Base-by-base conservation (phyloP, 345 rosid species). In the Aegle marmelos region DNA sequence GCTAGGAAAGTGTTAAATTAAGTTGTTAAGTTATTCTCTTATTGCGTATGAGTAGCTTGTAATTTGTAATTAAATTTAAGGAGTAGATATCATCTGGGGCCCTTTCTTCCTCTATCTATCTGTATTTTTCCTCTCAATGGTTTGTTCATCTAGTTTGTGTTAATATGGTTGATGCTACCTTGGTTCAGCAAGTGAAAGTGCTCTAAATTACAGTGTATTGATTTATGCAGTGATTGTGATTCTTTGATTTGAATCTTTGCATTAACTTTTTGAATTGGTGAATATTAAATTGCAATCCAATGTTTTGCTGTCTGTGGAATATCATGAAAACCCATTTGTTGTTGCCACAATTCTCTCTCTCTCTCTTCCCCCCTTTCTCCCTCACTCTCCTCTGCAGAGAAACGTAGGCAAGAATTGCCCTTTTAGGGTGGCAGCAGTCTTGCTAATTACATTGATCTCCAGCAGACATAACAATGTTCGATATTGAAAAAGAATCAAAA, bases 11-110 rank as follows among this genome's bases (percentile, higher is more conserved):
- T 22, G 30, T 27, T 75, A 48, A 62, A 69, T 76, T 72, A 72
- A 48, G 30, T 22, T 81, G 77, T 70, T 63, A 82, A 70, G 57
- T 78, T 74, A 54, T 74, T 30, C 56, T 27, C 58, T 28, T 81
- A 61, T 30, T 56, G 71, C 31, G 22, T 10, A 30, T 13, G 28
- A 36, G 66, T 33, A 17, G 36, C 36, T 56, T 67, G 72, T 67
- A 17, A 34, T 66, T 76, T 67, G 72, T 67, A 36, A 65, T 27
- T 56, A 66, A 14, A 13, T 64, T 31, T 58, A 33, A 25, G 56
- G 9, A 17, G 27, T 37, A 60, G 9, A 34, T 73, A 34, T 7
- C 21, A 39, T 28, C 11, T 36, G 10, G n/a, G 28, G 30, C 13
- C 63, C 19, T 34, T 62, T 6, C 62, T 8, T 73, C 22, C 36